A percentile compares a stretch with the other conserved stretches of the same genome.
phyloP scores from a whole-genome alignment of 306 rosid species.

The Medicago lupulina region DNA sequence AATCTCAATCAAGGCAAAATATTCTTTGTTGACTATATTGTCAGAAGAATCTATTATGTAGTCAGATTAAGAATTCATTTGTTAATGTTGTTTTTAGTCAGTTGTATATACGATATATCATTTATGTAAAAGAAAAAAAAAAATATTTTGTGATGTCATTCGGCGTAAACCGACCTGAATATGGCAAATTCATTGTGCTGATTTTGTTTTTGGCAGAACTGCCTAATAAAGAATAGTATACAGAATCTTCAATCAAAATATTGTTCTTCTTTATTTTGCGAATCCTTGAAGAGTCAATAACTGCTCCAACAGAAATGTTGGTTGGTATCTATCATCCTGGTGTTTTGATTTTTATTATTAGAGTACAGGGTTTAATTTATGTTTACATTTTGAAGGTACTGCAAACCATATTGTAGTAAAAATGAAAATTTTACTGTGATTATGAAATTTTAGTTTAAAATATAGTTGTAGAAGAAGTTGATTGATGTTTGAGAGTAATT shows the following conservation, averaged over 20 bases:
- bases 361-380: background rate
- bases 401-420: background rate
- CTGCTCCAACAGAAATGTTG: conserved; percentile 9
- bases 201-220: conserved; percentile 29
- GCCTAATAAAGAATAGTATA: conserved; percentile 26
- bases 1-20: conserved; percentile 79
- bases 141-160: conserved; percentile 33
- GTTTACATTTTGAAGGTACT: background rate
- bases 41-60: conserved; percentile 59
- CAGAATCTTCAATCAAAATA: conserved; percentile 2
- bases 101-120: conserved; percentile 54
- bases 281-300: background rate
- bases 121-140: conserved; percentile 15
- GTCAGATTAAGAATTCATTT: conserved; percentile 29
- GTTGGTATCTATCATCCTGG: background rate
- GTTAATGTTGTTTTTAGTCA: conserved; percentile 23
- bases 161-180: conserved; percentile 33
- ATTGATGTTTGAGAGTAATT: background rate
- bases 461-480: background rate
- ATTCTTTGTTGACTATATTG: conserved; percentile 77
- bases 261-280: background rate
- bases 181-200: conserved; percentile 34
- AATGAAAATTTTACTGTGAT: background rate
- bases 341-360: background rate
- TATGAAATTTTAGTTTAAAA: too few relatives aligned